Evolutionary conservation across 257 asterid genomes (phyloP).

Genomic region (Ophiorrhiza pumila): DNA sequence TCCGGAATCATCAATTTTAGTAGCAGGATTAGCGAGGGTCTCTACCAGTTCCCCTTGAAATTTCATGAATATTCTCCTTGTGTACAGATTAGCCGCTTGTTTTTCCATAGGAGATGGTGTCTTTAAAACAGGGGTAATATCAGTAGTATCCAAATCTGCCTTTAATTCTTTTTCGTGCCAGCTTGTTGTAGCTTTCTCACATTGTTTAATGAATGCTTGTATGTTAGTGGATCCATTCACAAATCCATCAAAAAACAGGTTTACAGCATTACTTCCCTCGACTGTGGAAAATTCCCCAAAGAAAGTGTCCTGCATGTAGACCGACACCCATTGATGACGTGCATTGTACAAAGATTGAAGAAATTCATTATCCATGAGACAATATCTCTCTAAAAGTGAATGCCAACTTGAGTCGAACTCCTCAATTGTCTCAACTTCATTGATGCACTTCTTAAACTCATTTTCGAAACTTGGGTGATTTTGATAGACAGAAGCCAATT

Average conservation of each 20-base stretch:
- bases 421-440: slow-evolving; percentile 55
- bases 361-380: slow-evolving; percentile 66
- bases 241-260: slow-evolving; percentile 52
- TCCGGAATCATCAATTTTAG: slow-evolving; percentile 53
- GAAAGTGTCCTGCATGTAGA: slow-evolving; percentile 57
- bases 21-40: slow-evolving; percentile 80
- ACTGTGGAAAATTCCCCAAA: slow-evolving; percentile 60
- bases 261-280: slow-evolving; percentile 34
- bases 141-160: slow-evolving; percentile 65
- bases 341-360: slow-evolving; percentile 57
- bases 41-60: slow-evolving; percentile 85
- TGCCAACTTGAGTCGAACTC: slow-evolving; percentile 82
- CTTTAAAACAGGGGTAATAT: slow-evolving; percentile 48
- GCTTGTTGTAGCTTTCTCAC: slow-evolving; percentile 49
- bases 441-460: slow-evolving; percentile 63
- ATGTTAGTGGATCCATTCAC: slow-evolving; percentile 42
- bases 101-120: slow-evolving; percentile 96
- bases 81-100: slow-evolving; percentile 76
- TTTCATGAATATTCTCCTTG: slow-evolving; percentile 66
- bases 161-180: slow-evolving; percentile 70
- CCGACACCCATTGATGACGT: slow-evolving; percentile 79
- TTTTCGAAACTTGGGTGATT: slow-evolving; percentile 48
- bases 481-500: slow-evolving; percentile 45
- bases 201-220: slow-evolving; percentile 52
- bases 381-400: slow-evolving; percentile 40